These are phyloP conservation scores for Paramecium octaurelia DNA, from an alignment of 73 alveolate genomes.

Conservation along the genomic window DNA sequence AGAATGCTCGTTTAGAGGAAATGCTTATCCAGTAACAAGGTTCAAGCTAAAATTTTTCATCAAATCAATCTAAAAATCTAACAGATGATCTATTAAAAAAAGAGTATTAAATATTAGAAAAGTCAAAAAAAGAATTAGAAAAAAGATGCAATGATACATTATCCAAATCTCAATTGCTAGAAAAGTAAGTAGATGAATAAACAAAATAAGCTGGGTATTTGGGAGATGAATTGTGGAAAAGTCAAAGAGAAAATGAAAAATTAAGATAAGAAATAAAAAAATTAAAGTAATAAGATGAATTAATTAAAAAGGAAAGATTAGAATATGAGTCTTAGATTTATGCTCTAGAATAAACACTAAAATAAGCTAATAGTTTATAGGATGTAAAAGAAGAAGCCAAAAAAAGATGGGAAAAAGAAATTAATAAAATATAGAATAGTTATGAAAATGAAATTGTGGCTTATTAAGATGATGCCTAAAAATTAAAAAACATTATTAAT, in stretches of 20 bases:
- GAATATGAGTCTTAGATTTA: constrained; percentile 36
- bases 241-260: constrained; percentile 16
- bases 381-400: constrained; percentile 9
- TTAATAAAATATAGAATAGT: not conserved
- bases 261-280: not conserved
- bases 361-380: not conserved
- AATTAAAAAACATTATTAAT: not conserved
- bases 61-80: not conserved
- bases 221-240: constrained; percentile 25
- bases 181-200: not conserved
- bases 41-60: not conserved
- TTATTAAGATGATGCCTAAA: not conserved
- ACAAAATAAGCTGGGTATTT: not conserved
- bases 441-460: constrained; percentile 19
- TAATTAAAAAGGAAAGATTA: constrained; percentile 3
- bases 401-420: constrained; percentile 9
- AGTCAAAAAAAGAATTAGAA: not conserved
- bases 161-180: not conserved
- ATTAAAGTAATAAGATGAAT: constrained; percentile 28
- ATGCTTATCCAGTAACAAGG: not conserved
- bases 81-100: constrained; percentile 26
- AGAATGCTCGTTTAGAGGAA: constrained; percentile 27
- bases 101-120: constrained; percentile 4
- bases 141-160: not conserved
- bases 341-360: constrained; percentile 33